Evolutionary conservation across 495 filamentous ascomycete genomes (phyloP).

Genomic region (Xylaria castorea): DNA sequence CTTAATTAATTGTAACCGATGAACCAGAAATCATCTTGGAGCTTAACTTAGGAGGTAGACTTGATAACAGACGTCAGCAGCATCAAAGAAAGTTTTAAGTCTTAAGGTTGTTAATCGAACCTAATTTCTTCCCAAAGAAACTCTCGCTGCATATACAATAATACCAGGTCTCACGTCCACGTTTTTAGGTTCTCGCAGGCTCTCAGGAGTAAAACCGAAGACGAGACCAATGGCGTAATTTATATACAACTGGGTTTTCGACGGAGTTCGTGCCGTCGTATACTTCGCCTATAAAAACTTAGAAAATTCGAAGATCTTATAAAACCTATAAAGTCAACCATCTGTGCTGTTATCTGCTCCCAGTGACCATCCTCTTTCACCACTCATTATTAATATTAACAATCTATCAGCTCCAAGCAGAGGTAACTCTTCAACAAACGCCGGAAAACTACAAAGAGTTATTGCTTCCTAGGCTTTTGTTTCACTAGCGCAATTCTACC

Average conservation of each 20-base stretch:
- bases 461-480: neutral
- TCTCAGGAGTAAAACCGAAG: neutral
- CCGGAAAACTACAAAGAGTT: neutral
- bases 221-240: neutral
- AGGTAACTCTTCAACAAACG: no score
- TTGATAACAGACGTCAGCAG: neutral
- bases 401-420: no score
- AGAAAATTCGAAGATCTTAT: neutral
- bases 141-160: neutral
- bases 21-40: neutral
- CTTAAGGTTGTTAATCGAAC: neutral
- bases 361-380: neutral
- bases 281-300: neutral
- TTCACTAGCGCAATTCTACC: neutral
- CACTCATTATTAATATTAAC: neutral
- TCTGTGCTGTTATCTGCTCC: neutral
- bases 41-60: neutral
- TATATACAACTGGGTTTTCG: neutral
- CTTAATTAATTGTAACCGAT: neutral
- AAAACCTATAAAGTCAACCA: neutral
- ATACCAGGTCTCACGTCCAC: neutral
- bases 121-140: neutral
- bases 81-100: neutral
- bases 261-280: neutral
- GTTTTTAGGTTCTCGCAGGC: neutral